Percentiles rank a stretch among this genome's conserved stretches.
phyloP scores from a whole-genome alignment of 768 basidiomycete species.

The Hypholoma sublateritium region DNA sequence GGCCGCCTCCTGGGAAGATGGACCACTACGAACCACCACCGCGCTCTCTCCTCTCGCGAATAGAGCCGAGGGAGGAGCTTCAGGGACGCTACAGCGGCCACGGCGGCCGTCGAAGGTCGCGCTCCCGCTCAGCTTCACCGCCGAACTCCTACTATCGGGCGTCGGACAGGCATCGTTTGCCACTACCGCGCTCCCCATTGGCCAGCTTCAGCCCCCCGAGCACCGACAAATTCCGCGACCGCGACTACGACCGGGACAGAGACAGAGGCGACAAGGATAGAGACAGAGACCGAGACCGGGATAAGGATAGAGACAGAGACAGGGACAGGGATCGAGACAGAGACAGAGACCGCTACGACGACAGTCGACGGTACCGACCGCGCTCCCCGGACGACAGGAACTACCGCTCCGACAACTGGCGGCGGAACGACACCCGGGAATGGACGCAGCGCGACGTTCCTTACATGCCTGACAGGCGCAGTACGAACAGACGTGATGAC shows the following conservation, averaged over 20 bases:
- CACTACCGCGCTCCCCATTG: constrained; percentile 31
- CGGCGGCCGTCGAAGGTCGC: constrained; percentile 24
- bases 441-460: constrained; percentile 31
- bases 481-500: constrained; percentile 15
- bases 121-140: constrained; percentile 41
- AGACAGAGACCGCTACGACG: constrained; percentile 19
- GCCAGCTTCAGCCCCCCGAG: constrained; percentile 39
- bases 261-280: constrained; percentile 22
- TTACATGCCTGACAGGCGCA: constrained; percentile 11
- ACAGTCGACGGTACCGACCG: constrained; percentile 21
- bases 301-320: no score
- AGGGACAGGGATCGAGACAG: constrained; percentile 10
- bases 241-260: constrained; percentile 30
- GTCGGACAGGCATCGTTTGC: constrained; percentile 38
- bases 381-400: constrained; percentile 15
- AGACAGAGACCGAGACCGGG: constrained; percentile 11
- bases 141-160: constrained; percentile 22
- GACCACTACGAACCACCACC: constrained; percentile 40
- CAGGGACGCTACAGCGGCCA: constrained; percentile 21
- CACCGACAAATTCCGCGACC: constrained; percentile 32
- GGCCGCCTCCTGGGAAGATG: constrained; percentile 3
- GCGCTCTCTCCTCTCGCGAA: constrained; percentile 14
- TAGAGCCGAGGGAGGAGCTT: constrained; percentile 12
- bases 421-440: constrained; percentile 31
- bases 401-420: constrained; percentile 25